phyloP scores from a whole-genome alignment of 1,284 basidiomycete genomes.

The Cutaneotrichosporon sp. region DNA sequence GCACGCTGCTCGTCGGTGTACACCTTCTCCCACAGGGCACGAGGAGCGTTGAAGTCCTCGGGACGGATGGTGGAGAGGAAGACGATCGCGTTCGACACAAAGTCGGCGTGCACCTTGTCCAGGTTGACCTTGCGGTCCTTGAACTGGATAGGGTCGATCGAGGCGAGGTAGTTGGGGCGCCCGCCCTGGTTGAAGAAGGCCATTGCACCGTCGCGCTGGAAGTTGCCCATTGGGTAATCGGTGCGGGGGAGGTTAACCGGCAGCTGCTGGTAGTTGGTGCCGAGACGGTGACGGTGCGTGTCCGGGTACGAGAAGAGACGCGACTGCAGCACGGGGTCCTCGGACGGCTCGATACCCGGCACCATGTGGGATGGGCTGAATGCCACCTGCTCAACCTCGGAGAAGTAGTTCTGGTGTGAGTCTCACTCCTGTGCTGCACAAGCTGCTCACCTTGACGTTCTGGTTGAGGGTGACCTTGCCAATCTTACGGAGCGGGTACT shows the following conservation, averaged over 20 bases:
- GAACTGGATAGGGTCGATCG: constrained; percentile 57
- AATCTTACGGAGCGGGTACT: constrained; percentile 82
- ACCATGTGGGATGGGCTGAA: constrained; percentile 72
- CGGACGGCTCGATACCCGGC: constrained; percentile 82
- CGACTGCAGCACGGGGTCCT: constrained; percentile 87
- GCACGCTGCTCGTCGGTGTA: constrained; percentile 68
- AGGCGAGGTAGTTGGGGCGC: constrained; percentile 83
- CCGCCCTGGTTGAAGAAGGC: constrained; percentile 74
- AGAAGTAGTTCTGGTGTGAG: constrained; percentile 53
- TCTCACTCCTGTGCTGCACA: background rate
- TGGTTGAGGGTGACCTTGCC: constrained; percentile 85
- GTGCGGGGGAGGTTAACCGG: constrained; percentile 78
- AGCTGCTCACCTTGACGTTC: constrained; percentile 58
- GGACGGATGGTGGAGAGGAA: constrained; percentile 78
- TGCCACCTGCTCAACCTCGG: constrained; percentile 75
- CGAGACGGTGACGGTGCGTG: constrained; percentile 75
- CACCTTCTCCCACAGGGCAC: constrained; percentile 74
- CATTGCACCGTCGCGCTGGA: constrained; percentile 64
- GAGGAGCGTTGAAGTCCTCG: constrained; percentile 87
- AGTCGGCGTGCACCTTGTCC: constrained; percentile 66
- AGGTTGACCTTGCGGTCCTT: constrained; percentile 37
- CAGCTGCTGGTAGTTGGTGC: constrained; percentile 78
- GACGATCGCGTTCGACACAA: constrained; percentile 68
- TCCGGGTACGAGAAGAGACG: constrained; percentile 95
- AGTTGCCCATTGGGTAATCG: constrained; percentile 68